Evolutionary conservation across 2,329 filamentous ascomycete species (phyloP).

Genomic region (Botrytis tulipae): DNA sequence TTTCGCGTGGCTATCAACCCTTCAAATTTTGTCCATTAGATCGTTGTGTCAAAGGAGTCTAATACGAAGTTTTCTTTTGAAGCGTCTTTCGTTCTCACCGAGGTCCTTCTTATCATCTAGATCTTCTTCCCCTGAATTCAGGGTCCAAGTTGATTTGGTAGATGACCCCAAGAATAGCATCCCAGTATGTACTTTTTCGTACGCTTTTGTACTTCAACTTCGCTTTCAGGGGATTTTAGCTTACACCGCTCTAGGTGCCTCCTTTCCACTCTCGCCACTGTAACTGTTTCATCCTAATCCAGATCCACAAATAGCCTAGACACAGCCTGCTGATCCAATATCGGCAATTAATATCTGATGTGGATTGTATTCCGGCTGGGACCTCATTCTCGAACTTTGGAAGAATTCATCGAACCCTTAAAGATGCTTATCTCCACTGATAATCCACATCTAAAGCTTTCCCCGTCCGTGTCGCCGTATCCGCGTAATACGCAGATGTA

Average conservation of each 20-base stretch:
- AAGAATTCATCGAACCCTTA: constrained; percentile 8
- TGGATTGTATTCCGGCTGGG: neutral
- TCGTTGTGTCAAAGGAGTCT: too few species aligned
- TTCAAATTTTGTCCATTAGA: neutral
- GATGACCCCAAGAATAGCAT: neutral
- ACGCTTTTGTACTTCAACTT: neutral
- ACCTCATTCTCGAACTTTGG: neutral
- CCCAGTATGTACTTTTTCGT: neutral
- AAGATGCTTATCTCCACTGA: neutral
- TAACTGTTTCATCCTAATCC: constrained; percentile 5
- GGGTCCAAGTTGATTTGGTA: neutral
- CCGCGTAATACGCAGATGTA: neutral
- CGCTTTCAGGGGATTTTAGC: neutral
- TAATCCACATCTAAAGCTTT: constrained; percentile 8
- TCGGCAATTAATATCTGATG: neutral
- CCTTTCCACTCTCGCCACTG: neutral
- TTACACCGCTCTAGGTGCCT: neutral
- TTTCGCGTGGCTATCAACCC: neutral
- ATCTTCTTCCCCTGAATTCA: constrained; percentile 3
- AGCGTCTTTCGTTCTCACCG: neutral
- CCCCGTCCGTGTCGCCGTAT: constrained; percentile 4
- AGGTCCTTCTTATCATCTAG: neutral
- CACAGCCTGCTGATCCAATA: constrained; percentile 13
- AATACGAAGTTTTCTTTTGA: neutral
- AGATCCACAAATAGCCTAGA: constrained; percentile 1